Percentiles rank a stretch among this genome's conserved stretches.
Evolutionary conservation across 1,139 yeast species (phyloP).

Genomic region (Nakaseomyces delphensis): DNA sequence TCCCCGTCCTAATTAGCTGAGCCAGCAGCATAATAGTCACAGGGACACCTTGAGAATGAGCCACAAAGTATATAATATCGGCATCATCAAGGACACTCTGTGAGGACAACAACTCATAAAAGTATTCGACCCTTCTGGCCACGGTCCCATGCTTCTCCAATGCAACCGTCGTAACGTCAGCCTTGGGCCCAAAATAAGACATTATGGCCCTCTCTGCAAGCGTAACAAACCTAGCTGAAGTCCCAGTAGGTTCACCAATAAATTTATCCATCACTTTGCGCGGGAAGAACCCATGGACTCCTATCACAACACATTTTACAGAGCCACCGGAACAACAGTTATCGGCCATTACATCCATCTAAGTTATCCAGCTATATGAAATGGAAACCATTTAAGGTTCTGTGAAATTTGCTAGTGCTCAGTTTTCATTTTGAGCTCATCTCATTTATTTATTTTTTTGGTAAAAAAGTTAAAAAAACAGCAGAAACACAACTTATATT

Average conservation of each 20-base stretch:
- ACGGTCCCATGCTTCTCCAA: slow-evolving; percentile 3
- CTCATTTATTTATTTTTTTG: too few relatives aligned
- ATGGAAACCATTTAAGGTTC: neutral
- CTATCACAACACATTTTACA: neutral
- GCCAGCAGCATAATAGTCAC: slow-evolving; percentile 3
- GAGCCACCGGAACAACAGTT: too few relatives aligned
- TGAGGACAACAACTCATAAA: neutral
- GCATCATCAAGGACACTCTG: neutral
- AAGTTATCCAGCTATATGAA: neutral
- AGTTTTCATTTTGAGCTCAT: too few relatives aligned
- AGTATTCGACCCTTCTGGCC: slow-evolving; percentile 1
- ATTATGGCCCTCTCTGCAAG: neutral
- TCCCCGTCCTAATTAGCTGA: neutral
- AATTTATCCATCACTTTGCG: neutral
- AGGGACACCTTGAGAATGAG: slow-evolving; percentile 6
- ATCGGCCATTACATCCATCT: neutral
- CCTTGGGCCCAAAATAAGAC: neutral
- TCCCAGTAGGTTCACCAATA: slow-evolving; percentile 5
- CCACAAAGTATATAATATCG: slow-evolving; percentile 1
- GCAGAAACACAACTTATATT: too few relatives aligned
- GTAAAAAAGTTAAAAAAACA: too few relatives aligned
- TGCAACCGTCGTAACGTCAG: neutral
- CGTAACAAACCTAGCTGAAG: neutral
- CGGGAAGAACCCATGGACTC: slow-evolving; percentile 5
- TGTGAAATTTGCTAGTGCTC: too few relatives aligned